Evolutionary conservation across 2,329 filamentous ascomycete genomes (phyloP), one percentile per base, ranked within the genome.

Genomic region (Colletotrichum sp.): DNA sequence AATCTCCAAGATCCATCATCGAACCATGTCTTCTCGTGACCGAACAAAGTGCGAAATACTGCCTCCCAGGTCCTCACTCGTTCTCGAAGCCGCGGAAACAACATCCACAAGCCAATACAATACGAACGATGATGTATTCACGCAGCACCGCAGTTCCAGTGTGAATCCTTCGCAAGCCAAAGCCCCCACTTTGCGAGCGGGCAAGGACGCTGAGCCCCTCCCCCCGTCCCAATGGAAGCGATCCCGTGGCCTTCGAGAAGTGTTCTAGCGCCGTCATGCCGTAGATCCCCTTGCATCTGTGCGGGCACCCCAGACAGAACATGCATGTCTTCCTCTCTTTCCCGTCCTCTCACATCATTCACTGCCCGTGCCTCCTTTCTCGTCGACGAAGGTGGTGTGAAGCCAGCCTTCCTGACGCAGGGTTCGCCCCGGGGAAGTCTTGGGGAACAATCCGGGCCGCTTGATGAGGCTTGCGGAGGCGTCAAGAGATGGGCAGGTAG

Each of bases 241-340:
- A 21, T 32, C 36, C 55, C 55, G 69, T 67, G 52, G 32, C 21
- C 65, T 73, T 73, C 71, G 39, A 73, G 66, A 73, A 73, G 71
- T 10, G 21, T 68, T 32, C 57, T 73, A 73, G 71, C 65, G 71
- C 26, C 36, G 36, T 18, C 16, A 39, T 0, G 16, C 1, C 30
- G 66, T 55, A 12, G 71, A 43, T 73, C 71, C 43, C 57, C 66
- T 70, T 52, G 43, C 43, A 21, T 52, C 43, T 52, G 43, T 52
- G 43, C 43, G n/a, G 43, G n/a, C 43, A 21, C 43, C n/a, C 39
- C 16, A 43, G 39, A 39, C 70, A 68, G 68, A 52, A 72, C 63
- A 39, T 60, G 52, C 70, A 68, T 61, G 28, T 34, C 43, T 52
- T n/a, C 43, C 18, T 7, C 34, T 24, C 24, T 28, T 43, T n/a